These are phyloP conservation scores for Fusarium sp. DNA, from an alignment of 2,329 filamentous ascomycete species.

Conservation along the genomic window DNA sequence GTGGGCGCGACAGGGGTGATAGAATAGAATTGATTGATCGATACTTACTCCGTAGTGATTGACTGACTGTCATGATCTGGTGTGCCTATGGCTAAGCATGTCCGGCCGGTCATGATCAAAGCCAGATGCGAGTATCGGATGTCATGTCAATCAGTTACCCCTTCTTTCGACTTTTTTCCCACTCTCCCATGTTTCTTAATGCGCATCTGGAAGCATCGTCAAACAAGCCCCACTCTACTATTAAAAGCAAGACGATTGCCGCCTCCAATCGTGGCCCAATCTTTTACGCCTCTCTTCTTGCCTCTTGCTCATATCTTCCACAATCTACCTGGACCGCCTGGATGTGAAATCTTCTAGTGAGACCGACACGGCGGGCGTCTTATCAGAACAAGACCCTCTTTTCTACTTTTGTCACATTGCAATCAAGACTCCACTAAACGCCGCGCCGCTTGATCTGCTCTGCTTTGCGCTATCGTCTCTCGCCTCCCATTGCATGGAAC, in stretches of 20 bases:
- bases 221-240: slow-evolving; percentile 32
- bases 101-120: slow-evolving; percentile 29
- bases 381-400: slow-evolving; percentile 49
- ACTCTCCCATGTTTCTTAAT: slow-evolving; percentile 4
- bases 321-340: slow-evolving; percentile 27
- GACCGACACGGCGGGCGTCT: slow-evolving; percentile 43
- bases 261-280: slow-evolving; percentile 34
- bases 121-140: slow-evolving; percentile 42
- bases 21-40: slow-evolving; percentile 28
- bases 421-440: slow-evolving; percentile 45
- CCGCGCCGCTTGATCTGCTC: slow-evolving; percentile 45
- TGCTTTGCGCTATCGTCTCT: slow-evolving; percentile 39
- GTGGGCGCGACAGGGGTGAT: slow-evolving; percentile 24
- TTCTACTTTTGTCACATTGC: slow-evolving; percentile 44
- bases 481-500: slow-evolving; percentile 39
- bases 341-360: slow-evolving; percentile 24
- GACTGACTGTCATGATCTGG: slow-evolving; percentile 1
- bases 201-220: slow-evolving; percentile 22
- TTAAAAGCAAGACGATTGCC: slow-evolving; percentile 32
- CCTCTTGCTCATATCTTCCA: slow-evolving; percentile 16
- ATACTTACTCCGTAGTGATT: neutral
- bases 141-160: slow-evolving; percentile 31
- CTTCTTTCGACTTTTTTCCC: slow-evolving; percentile 10
- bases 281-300: slow-evolving; percentile 14
- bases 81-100: slow-evolving; percentile 2